phyloP scores from a whole-genome alignment of 768 basidiomycete genomes.

The Rhodotorula sphaerocarpa region DNA sequence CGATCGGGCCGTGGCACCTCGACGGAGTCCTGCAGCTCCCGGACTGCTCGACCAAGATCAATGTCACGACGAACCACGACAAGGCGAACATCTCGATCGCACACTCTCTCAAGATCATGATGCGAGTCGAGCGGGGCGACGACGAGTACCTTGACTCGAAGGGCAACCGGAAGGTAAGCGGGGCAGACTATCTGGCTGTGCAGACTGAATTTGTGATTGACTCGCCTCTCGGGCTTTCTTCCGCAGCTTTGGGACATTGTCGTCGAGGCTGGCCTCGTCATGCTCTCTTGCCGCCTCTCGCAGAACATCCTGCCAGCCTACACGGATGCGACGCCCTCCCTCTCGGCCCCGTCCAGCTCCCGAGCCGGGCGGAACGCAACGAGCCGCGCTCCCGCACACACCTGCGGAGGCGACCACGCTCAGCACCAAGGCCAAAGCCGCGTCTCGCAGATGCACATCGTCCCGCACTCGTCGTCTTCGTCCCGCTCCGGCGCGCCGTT shows the following conservation, averaged over 20 bases:
- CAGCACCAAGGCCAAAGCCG: no score
- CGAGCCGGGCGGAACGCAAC: neutral
- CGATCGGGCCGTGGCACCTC: slow-evolving; percentile 74
- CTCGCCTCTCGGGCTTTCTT: neutral
- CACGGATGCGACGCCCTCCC: slow-evolving; percentile 32
- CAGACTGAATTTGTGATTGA: neutral
- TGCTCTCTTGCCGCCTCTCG: slow-evolving; percentile 80
- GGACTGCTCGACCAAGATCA: slow-evolving; percentile 49
- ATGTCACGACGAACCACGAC: slow-evolving; percentile 71
- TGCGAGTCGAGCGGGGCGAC: slow-evolving; percentile 75
- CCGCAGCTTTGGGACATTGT: slow-evolving; percentile 40
- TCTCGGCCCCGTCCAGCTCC: neutral
- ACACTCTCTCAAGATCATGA: slow-evolving; percentile 70
- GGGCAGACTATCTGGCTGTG: neutral
- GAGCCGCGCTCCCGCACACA: neutral
- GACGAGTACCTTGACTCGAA: slow-evolving; percentile 57
- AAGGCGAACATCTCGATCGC: slow-evolving; percentile 63
- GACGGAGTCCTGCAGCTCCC: slow-evolving; percentile 64
- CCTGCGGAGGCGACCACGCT: neutral
- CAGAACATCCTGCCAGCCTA: slow-evolving; percentile 75
- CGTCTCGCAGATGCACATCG: slow-evolving; percentile 9
- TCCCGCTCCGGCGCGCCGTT: slow-evolving; percentile 5
- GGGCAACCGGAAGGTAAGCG: slow-evolving; percentile 56
- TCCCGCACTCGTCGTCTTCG: neutral
- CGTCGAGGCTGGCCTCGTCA: slow-evolving; percentile 65